These are phyloP conservation scores for Clavispora vitiphila DNA, from an alignment of 805 yeast genomes.

Conservation along the genomic window DNA sequence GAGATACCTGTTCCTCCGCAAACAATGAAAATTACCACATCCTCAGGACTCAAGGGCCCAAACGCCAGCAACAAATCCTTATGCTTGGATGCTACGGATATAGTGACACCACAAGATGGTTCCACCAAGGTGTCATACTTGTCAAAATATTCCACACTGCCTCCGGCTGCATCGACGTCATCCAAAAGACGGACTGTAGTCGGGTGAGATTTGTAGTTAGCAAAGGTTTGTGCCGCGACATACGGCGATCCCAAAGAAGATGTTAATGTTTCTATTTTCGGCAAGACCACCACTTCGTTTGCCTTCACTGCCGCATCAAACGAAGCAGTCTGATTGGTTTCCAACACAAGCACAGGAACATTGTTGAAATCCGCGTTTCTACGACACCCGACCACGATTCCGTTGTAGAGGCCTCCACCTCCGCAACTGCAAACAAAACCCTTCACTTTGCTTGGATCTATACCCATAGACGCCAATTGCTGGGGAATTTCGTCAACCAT, in stretches of 20 bases:
- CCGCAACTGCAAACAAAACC: constrained; percentile 30
- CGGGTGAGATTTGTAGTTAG: constrained; percentile 13
- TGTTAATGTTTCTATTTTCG: constrained; percentile 20
- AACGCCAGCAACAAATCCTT: constrained; percentile 13
- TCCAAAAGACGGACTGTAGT: constrained; percentile 17
- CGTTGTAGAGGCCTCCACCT: constrained; percentile 32
- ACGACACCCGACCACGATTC: constrained; percentile 22
- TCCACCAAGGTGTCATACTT: constrained; percentile 19
- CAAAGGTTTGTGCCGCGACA: constrained; percentile 16
- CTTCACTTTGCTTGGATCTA: constrained; percentile 13
- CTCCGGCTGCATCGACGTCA: constrained; percentile 23
- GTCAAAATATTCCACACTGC: constrained; percentile 20
- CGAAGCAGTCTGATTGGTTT: constrained; percentile 23
- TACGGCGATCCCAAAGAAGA: constrained; percentile 28
- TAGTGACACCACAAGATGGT: constrained; percentile 33
- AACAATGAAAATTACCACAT: constrained; percentile 22
- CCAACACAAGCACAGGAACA: constrained; percentile 24
- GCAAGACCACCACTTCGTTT: constrained; percentile 15
- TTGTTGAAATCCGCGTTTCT: constrained; percentile 9
- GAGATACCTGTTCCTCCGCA: constrained; percentile 25
- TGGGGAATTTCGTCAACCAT: constrained; percentile 13
- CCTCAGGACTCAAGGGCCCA: constrained; percentile 15
- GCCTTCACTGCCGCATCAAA: constrained; percentile 18
- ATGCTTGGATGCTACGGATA: constrained; percentile 12
- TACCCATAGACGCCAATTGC: constrained; percentile 14